Conservation (phyloP, 2,329 filamentous ascomycete genomes). For the Furcasterigmium sp. region DNA sequence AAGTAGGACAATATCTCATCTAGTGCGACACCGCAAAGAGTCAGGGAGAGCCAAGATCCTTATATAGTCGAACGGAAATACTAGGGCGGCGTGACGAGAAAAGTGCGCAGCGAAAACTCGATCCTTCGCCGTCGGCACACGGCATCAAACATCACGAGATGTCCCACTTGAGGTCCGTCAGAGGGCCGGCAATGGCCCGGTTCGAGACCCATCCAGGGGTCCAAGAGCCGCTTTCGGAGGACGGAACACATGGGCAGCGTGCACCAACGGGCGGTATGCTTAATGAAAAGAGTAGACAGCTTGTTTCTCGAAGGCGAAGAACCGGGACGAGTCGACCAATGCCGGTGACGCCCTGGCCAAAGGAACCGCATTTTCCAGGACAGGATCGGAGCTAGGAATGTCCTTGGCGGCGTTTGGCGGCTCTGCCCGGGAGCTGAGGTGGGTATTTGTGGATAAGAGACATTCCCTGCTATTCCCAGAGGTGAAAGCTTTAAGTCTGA, state of each 20-base stretch:
- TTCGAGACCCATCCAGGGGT: too few species aligned
- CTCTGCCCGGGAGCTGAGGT: neutral
- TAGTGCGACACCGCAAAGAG: too few species aligned
- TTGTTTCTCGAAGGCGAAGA: neutral
- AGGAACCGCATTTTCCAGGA: neutral
- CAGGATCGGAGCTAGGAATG: neutral
- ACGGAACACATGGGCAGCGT: neutral
- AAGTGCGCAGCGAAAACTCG: neutral
- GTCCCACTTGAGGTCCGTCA: neutral
- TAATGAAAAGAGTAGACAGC: neutral
- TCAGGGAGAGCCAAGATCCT: neutral
- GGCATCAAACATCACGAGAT: neutral
- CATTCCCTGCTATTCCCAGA: neutral
- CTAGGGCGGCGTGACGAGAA: neutral
- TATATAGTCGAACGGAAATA: neutral
- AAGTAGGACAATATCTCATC: too few species aligned
- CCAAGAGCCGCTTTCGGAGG: neutral
- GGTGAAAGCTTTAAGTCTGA: neutral
- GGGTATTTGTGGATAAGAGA: neutral
- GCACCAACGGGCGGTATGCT: neutral
- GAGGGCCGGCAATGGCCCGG: neutral
- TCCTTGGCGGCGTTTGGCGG: constrained; percentile 1
- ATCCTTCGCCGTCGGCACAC: neutral
- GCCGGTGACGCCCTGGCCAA: neutral
- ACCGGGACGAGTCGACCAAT: neutral